Conservation (phyloP, 129 eudicot genomes). For the Oenanthe sinensis region DNA sequence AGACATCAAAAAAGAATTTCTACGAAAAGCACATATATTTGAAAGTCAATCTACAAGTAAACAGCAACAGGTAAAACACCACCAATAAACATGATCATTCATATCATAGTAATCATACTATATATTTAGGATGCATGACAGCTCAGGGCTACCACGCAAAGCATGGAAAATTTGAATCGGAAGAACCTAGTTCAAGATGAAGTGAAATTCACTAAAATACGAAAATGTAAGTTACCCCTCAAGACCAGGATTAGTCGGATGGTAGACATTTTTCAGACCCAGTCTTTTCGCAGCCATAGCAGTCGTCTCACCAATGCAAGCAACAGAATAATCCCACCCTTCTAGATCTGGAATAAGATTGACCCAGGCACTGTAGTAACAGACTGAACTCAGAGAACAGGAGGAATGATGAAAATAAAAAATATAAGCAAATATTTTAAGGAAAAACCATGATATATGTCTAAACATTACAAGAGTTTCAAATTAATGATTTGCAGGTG, state of each 20-base stretch:
- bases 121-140: not conserved
- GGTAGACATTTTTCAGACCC: slow-evolving; percentile 61
- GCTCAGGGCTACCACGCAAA: not conserved
- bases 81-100: not conserved
- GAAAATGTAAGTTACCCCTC: slow-evolving; percentile 53
- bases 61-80: not conserved
- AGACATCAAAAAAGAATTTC: not conserved
- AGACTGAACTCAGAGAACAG: slow-evolving; percentile 4
- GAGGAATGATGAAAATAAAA: not conserved
- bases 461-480: not conserved
- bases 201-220: not conserved
- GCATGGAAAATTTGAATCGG: not conserved
- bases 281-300: slow-evolving; percentile 68
- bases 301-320: slow-evolving; percentile 96
- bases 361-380: slow-evolving; percentile 64
- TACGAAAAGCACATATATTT: not conserved
- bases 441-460: not conserved
- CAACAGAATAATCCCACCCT: slow-evolving; percentile 56
- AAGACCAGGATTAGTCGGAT: slow-evolving; percentile 68
- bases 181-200: not conserved
- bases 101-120: not conserved
- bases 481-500: not conserved
- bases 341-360: slow-evolving; percentile 46
- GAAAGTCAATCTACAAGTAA: not conserved
- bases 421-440: too few species aligned